These are phyloP conservation scores for Chaetomiaceae sp. DNA, from an alignment of 2,329 filamentous ascomycete species.

Conservation along the genomic window DNA sequence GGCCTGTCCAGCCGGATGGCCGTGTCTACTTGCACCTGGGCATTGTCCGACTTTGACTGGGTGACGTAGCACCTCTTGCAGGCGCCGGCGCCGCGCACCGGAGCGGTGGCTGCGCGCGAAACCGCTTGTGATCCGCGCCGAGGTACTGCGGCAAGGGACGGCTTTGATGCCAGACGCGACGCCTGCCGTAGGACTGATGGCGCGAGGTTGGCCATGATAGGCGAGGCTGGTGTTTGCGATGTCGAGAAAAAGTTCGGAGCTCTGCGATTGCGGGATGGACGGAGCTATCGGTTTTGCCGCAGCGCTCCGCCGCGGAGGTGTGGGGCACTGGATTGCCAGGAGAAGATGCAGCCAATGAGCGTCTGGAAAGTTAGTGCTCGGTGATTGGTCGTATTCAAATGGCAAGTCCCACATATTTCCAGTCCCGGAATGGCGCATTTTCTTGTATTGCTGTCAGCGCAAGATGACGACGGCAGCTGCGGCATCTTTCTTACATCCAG, in stretches of 20 bases:
- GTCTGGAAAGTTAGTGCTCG: neutral
- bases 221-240: conserved; percentile 3
- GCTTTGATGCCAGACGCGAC: conserved; percentile 51
- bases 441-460: neutral
- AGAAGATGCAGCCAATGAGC: conserved; percentile 2
- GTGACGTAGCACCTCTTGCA: conserved; percentile 67
- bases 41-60: conserved; percentile 72
- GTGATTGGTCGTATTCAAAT: neutral
- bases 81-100: conserved; percentile 31
- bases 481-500: too few relatives aligned
- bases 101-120: conserved; percentile 32
- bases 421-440: conserved; percentile 10
- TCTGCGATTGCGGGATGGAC: conserved; percentile 15
- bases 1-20: conserved; percentile 84
- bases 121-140: conserved; percentile 33
- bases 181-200: conserved; percentile 72
- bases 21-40: conserved; percentile 77
- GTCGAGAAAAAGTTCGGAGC: conserved; percentile 10
- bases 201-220: conserved; percentile 59
- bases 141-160: conserved; percentile 35
- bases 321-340: neutral
- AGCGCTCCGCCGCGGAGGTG: neutral
- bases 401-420: conserved; percentile 15
- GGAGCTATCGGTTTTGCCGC: conserved; percentile 20
- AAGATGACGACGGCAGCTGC: neutral